Evolutionary conservation across 306 rosid species (phyloP).

Genomic region (Vicia sativa): DNA sequence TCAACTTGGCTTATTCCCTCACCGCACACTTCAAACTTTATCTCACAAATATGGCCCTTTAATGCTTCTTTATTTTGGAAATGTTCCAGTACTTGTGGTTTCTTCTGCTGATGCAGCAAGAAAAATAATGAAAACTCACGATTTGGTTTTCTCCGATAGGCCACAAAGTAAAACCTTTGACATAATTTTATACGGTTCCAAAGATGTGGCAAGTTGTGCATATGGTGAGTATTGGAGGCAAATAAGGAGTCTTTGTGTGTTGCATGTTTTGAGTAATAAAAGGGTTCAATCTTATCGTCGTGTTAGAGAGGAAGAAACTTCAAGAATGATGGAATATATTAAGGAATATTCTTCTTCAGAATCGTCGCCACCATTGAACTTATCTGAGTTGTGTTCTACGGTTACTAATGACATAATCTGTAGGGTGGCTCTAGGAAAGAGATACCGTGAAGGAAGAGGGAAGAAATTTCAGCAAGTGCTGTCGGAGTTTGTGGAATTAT

Average conservation of each 20-base stretch:
- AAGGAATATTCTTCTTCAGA: background rate
- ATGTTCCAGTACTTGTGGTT: constrained; percentile 4
- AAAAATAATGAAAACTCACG: constrained; percentile 1
- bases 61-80: background rate
- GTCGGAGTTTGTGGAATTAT: constrained; percentile 7
- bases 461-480: constrained; percentile 1
- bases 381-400: background rate
- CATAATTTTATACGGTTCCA: background rate
- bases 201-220: background rate
- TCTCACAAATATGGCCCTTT: constrained; percentile 9
- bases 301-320: constrained; percentile 5
- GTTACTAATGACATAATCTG: background rate
- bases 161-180: background rate
- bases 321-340: background rate
- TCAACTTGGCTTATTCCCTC: background rate
- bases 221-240: constrained; percentile 30
- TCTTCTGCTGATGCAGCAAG: background rate
- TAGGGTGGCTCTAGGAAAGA: background rate
- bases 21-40: background rate
- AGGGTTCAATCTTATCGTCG: constrained; percentile 18
- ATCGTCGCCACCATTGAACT: background rate
- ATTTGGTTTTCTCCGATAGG: background rate
- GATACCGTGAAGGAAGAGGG: constrained; percentile 19
- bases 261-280: constrained; percentile 28
- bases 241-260: constrained; percentile 12